A percentile compares a stretch with the other conserved stretches of the same genome.
Conservation (phyloP, 2,329 filamentous ascomycete genomes). For the Ceratocystiopsis sp. region DNA sequence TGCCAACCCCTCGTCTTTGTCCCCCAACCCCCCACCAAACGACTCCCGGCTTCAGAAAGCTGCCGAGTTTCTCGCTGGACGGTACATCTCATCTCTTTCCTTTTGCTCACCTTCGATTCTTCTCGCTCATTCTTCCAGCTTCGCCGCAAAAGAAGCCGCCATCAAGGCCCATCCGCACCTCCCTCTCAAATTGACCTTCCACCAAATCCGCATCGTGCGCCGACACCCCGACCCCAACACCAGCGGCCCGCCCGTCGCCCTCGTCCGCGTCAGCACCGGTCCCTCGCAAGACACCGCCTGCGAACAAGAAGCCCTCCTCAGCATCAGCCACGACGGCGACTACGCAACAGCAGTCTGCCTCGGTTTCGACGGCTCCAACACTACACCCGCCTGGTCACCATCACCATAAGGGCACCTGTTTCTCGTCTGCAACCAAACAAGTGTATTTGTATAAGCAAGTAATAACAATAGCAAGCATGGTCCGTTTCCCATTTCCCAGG, state of each 20-base stretch:
- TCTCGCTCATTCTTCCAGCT: slow-evolving; percentile 21
- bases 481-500: slow-evolving; percentile 1
- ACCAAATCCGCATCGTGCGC: slow-evolving; percentile 34
- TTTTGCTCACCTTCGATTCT: too few species aligned
- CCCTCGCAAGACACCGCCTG: background rate
- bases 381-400: background rate
- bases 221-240: slow-evolving; percentile 1
- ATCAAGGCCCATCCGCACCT: slow-evolving; percentile 53
- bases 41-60: too few species aligned
- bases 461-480: background rate
- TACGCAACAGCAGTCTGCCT: slow-evolving; percentile 60
- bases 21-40: background rate
- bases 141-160: slow-evolving; percentile 58
- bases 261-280: slow-evolving; percentile 17
- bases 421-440: background rate
- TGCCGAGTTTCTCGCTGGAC: slow-evolving; percentile 20
- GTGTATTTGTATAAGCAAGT: background rate
- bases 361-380: slow-evolving; percentile 17
- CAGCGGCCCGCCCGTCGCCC: slow-evolving; percentile 25
- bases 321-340: slow-evolving; percentile 75
- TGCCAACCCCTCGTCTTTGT: background rate
- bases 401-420: background rate
- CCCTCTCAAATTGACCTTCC: slow-evolving; percentile 32
- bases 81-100: slow-evolving; percentile 14
- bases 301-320: slow-evolving; percentile 46